A percentile compares a stretch with the other conserved stretches of the same genome.
These are phyloP conservation scores for Botrytis deweyae DNA, from an alignment of 2,329 filamentous ascomycete species.

Conservation along the genomic window DNA sequence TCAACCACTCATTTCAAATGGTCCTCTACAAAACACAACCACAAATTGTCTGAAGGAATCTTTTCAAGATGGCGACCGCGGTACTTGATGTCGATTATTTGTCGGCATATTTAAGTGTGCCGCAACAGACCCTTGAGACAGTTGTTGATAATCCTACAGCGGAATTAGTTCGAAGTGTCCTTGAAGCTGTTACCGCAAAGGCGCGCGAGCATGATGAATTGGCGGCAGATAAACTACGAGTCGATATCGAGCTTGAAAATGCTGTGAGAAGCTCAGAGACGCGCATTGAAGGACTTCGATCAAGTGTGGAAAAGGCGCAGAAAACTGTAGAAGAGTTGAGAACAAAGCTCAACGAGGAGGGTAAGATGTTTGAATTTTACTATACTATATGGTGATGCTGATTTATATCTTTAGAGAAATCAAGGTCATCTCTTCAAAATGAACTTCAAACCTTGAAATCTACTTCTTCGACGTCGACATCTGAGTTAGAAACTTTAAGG, in stretches of 20 bases:
- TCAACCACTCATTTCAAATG: slow-evolving; percentile 14
- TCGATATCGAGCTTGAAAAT: slow-evolving; percentile 92
- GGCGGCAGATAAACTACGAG: slow-evolving; percentile 81
- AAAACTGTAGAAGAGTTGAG: slow-evolving; percentile 81
- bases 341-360: slow-evolving; percentile 78
- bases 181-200: slow-evolving; percentile 73
- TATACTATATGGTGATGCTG: slow-evolving; percentile 15
- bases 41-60: slow-evolving; percentile 16
- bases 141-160: slow-evolving; percentile 68
- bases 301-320: slow-evolving; percentile 76
- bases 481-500: slow-evolving; percentile 73
- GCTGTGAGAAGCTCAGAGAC: slow-evolving; percentile 80
- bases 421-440: slow-evolving; percentile 71
- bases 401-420: slow-evolving; percentile 61
- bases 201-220: slow-evolving; percentile 80
- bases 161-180: slow-evolving; percentile 73
- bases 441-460: slow-evolving; percentile 78
- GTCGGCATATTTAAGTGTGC: slow-evolving; percentile 68
- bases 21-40: slow-evolving; percentile 16
- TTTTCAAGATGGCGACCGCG: slow-evolving; percentile 55
- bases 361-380: slow-evolving; percentile 47
- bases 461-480: slow-evolving; percentile 69
- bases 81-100: slow-evolving; percentile 70
- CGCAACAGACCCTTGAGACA: slow-evolving; percentile 60
- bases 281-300: slow-evolving; percentile 77